Conservation (phyloP, 441 rosid species). For the Aleurites moluccanus region DNA sequence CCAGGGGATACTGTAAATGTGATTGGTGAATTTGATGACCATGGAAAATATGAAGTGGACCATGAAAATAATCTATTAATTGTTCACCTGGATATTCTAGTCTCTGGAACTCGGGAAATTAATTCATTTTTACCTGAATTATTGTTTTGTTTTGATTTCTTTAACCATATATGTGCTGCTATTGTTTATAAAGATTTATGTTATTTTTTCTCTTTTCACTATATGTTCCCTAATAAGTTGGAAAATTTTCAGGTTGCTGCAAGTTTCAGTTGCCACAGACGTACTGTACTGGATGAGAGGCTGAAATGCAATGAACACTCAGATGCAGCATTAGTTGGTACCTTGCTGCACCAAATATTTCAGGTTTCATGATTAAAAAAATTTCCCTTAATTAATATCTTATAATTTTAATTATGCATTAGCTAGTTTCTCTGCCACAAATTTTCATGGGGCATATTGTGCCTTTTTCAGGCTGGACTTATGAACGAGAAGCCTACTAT, state of each 20-base stretch:
- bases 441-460: conserved; percentile 16
- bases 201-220: conserved; percentile 20
- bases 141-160: neutral
- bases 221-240: conserved; percentile 16
- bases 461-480: conserved; percentile 75
- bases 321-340: conserved; percentile 80
- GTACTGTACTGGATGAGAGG: conserved; percentile 94
- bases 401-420: conserved; percentile 18
- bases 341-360: conserved; percentile 94
- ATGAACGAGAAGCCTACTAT: conserved; percentile 57
- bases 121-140: neutral
- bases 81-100: conserved; percentile 85
- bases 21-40: conserved; percentile 80
- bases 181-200: neutral
- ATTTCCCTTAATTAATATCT: neutral
- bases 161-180: conserved; percentile 6
- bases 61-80: conserved; percentile 65
- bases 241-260: conserved; percentile 67
- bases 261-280: conserved; percentile 87
- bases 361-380: conserved; percentile 51
- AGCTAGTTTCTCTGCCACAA: conserved; percentile 23
- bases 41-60: conserved; percentile 75
- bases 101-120: conserved; percentile 94
- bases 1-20: conserved; percentile 97
- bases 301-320: conserved; percentile 74